Conservation (phyloP, 345 rosid genomes). For the Eucalyptus curtisii region DNA sequence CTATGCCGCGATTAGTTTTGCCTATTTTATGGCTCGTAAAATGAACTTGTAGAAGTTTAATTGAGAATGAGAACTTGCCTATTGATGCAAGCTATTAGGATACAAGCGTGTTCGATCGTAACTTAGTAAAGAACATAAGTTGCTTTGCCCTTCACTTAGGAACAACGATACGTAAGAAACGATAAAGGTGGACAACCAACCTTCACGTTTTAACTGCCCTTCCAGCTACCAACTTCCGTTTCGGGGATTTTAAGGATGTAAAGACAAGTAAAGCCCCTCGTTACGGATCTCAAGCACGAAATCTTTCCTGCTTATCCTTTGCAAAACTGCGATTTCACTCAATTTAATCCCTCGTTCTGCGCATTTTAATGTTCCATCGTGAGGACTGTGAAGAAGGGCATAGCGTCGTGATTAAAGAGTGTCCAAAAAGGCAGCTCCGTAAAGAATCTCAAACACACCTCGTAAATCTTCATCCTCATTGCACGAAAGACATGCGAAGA, state of each 20-base stretch:
- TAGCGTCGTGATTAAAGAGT: neutral
- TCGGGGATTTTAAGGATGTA: neutral
- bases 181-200: neutral
- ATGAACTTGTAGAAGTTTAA: neutral
- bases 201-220: neutral
- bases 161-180: neutral
- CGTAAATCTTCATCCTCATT: neutral
- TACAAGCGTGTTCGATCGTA: neutral
- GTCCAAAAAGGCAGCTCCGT: neutral
- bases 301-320: neutral
- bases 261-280: neutral
- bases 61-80: neutral
- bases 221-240: neutral
- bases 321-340: neutral
- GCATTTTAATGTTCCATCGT: neutral
- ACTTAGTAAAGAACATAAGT: neutral
- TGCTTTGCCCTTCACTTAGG: neutral
- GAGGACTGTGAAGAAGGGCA: neutral
- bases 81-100: neutral
- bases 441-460: neutral
- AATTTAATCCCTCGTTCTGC: neutral
- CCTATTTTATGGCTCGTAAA: neutral
- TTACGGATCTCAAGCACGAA: neutral
- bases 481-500: neutral
- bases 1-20: neutral